Evolutionary conservation across 2,329 filamentous ascomycete genomes (phyloP).

Genomic region (Fonsecaea erecta): DNA sequence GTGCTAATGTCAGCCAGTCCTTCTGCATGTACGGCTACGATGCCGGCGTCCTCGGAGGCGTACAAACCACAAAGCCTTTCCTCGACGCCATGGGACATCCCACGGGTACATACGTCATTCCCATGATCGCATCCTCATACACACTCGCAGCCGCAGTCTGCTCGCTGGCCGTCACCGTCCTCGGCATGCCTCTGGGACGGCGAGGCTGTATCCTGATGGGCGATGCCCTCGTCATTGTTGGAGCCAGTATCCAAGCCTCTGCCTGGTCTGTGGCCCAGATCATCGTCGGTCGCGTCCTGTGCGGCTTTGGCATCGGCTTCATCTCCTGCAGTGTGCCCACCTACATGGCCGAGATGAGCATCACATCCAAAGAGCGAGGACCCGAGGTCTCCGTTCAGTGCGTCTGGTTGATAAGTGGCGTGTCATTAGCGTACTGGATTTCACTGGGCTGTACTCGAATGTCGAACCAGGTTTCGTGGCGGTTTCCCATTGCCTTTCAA

Average conservation of each 20-base stretch:
- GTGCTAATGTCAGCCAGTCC: constrained; percentile 18
- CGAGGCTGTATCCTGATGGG: constrained; percentile 40
- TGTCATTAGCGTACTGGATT: constrained; percentile 42
- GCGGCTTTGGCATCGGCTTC: constrained; percentile 45
- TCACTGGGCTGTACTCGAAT: constrained; percentile 37
- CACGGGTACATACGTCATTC: constrained; percentile 31
- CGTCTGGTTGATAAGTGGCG: constrained; percentile 39
- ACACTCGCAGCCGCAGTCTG: constrained; percentile 37
- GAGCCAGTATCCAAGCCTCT: constrained; percentile 40
- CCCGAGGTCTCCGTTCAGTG: constrained; percentile 38
- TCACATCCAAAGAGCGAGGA: constrained; percentile 40
- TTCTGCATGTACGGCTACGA: constrained; percentile 46
- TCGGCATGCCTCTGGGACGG: constrained; percentile 39
- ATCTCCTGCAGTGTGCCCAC: constrained; percentile 41
- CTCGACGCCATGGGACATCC: constrained; percentile 40
- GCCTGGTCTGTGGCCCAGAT: constrained; percentile 41
- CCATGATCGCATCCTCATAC: constrained; percentile 42
- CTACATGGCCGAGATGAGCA: constrained; percentile 44
- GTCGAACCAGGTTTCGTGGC: constrained; percentile 43
- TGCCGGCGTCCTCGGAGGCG: constrained; percentile 44
- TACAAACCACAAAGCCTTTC: constrained; percentile 41
- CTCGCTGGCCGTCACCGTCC: constrained; percentile 38
- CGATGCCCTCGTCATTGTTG: constrained; percentile 39
- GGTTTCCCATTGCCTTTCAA: constrained; percentile 43
- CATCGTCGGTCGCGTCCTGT: constrained; percentile 36